These are phyloP conservation scores for Verticillium nonalfalfae DNA, from an alignment of 2,329 filamentous ascomycete genomes.

Conservation along the genomic window DNA sequence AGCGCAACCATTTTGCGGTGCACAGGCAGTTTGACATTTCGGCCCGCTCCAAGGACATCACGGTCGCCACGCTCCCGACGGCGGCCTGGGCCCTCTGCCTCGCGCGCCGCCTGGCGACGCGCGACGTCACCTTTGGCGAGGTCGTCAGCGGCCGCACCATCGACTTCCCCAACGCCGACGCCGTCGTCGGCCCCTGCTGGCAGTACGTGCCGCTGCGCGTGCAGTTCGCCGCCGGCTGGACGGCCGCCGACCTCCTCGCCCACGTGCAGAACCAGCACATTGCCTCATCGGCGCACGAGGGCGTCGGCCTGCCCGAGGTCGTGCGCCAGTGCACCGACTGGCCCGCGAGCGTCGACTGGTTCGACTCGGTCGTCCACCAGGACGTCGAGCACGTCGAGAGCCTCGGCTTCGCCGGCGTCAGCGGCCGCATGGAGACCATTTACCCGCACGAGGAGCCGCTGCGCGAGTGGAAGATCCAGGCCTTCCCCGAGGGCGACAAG, in stretches of 20 bases:
- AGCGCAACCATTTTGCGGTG: constrained; percentile 32
- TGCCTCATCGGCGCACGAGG: constrained; percentile 47
- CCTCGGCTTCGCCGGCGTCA: constrained; percentile 31
- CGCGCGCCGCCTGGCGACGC: constrained; percentile 41
- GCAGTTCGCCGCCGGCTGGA: constrained; percentile 43
- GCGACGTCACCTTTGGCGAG: constrained; percentile 59
- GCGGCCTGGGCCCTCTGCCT: constrained; percentile 61
- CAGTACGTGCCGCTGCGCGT: constrained; percentile 62
- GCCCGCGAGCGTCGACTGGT: constrained; percentile 32
- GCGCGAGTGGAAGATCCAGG: constrained; percentile 55
- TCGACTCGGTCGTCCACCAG: constrained; percentile 53
- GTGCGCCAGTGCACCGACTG: constrained; percentile 40
- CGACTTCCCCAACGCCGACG: constrained; percentile 46
- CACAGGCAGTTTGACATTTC: constrained; percentile 37
- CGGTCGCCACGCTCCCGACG: constrained; percentile 58
- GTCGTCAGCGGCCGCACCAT: constrained; percentile 60
- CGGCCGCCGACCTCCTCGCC: constrained; percentile 43
- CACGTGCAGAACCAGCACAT: constrained; percentile 52
- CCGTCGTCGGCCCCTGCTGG: constrained; percentile 59
- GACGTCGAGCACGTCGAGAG: constrained; percentile 56
- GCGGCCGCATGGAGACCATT: constrained; percentile 44
- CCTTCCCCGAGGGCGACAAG: constrained; percentile 44
- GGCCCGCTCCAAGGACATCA: constrained; percentile 46
- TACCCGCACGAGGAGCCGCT: constrained; percentile 53
- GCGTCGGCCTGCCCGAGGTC: constrained; percentile 48